Evolutionary conservation across 176 grass and related monocot genomes (phyloP).

Genomic region (Carex myosuroides): DNA sequence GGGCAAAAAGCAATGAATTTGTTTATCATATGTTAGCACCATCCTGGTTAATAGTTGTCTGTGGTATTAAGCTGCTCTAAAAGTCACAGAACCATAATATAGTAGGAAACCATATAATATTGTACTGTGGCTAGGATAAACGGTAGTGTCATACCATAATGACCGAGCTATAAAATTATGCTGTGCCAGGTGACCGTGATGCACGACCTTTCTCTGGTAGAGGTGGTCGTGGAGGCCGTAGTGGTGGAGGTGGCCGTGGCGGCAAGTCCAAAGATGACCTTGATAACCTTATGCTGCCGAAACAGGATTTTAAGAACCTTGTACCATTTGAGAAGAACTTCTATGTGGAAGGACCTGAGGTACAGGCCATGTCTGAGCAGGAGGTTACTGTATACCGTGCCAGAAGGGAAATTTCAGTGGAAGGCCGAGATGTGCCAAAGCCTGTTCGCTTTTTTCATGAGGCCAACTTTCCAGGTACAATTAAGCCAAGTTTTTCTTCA

Average conservation of each 20-base stretch:
- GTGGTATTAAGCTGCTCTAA: neutral
- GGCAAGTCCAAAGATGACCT: slow-evolving; percentile 53
- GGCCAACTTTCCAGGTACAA: slow-evolving; percentile 71
- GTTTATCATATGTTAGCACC: neutral
- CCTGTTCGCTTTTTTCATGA: slow-evolving; percentile 84
- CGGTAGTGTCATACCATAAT: neutral
- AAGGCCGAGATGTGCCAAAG: slow-evolving; percentile 76
- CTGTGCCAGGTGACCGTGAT: slow-evolving; percentile 25
- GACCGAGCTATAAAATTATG: neutral
- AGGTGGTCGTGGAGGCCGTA: slow-evolving; percentile 26
- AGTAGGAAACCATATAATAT: slow-evolving; percentile 7
- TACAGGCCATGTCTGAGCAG: slow-evolving; percentile 81
- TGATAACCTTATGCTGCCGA: slow-evolving; percentile 51
- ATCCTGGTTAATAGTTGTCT: neutral
- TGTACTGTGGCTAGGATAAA: neutral
- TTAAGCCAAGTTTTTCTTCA: neutral
- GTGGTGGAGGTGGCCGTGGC: slow-evolving; percentile 31
- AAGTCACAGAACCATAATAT: slow-evolving; percentile 4
- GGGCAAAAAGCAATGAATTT: neutral
- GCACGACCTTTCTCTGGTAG: neutral
- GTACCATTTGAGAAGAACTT: slow-evolving; percentile 96
- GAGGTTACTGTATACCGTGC: slow-evolving; percentile 58
- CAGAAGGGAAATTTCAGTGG: slow-evolving; percentile 55
- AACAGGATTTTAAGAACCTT: slow-evolving; percentile 64
- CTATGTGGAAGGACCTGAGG: slow-evolving; percentile 61